phyloP scores from a whole-genome alignment of 139 green algal species.

The Closterium sp. region DNA sequence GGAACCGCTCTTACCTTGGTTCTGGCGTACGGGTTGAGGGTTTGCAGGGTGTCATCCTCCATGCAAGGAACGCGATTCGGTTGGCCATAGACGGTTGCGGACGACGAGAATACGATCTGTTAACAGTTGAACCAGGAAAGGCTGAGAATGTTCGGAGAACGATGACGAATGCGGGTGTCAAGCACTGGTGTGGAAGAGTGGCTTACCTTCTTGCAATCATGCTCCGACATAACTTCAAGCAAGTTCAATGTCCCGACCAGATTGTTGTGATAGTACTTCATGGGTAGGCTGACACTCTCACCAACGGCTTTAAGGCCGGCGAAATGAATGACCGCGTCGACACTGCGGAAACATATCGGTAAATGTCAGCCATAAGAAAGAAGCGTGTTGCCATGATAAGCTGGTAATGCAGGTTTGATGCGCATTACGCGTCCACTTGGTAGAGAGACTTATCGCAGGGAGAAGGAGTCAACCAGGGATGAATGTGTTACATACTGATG shows the following conservation, averaged over 20 bases:
- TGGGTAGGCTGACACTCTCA: constrained; percentile 80
- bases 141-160: neutral
- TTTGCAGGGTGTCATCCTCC: constrained; percentile 68
- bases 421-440: too few species aligned
- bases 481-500: neutral
- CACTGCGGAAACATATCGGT: neutral
- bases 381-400: too few species aligned
- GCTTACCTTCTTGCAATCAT: constrained; percentile 57
- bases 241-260: constrained; percentile 82
- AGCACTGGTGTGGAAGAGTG: too few species aligned
- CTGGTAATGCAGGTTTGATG: too few species aligned
- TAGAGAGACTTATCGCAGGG: too few species aligned
- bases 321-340: constrained; percentile 93
- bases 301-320: constrained; percentile 92
- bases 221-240: constrained; percentile 72
- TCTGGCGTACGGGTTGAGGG: constrained; percentile 87
- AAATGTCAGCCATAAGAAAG: too few species aligned
- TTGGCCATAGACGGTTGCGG: constrained; percentile 95
- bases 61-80: constrained; percentile 85
- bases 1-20: constrained; percentile 71
- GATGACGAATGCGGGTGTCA: too few species aligned
- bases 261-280: constrained; percentile 99
- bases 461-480: neutral
- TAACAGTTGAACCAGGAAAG: neutral
- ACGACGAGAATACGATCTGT: constrained; percentile 89